Evolutionary conservation across 2,329 filamentous ascomycete genomes (phyloP), one percentile per base, ranked within the genome.

Genomic region (Trichoderma koningiopsis): DNA sequence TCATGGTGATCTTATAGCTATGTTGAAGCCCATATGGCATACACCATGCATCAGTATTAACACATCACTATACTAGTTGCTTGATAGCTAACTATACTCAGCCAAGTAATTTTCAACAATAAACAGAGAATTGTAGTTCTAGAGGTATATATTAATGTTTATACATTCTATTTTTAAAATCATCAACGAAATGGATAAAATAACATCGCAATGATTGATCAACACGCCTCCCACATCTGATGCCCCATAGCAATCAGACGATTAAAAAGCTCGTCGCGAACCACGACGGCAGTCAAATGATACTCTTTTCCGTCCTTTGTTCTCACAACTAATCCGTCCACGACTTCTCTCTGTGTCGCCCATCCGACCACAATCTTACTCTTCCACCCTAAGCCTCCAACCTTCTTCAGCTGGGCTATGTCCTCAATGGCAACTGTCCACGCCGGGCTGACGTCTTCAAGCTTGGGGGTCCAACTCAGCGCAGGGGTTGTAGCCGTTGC

Each of bases 331-430:
- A 96, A 73, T 0, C 92, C 92, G 80, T 96, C 93, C 0, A 90
- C 88, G 35, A 96, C 88, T 77, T 94, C 89, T 59, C 89, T 85
- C 0, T 88, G 87, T 74, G 93, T 85, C 0, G 91, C 89, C 92
- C 93, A 93, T 0, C 92, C 92, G 0, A 96, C 91, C 1, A 96
- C 85, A 61, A 96, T 81, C 81, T 93, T 95, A 1, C 89, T 89
- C 80, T 96, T 96, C 92, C 92, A 96, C 0, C 92, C 92, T 43
- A 94, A 83, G 0, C 93, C 93, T 5, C 93, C 92, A 1, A 94
- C 82, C 80, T 96, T 96, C 77, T 89, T 91, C 65, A 96, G 76
- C 77, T 94, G 92, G 1, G 71, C 81, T 57, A 96, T 90, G 19
- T 95, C 91, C 0, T 84, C 84, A 4, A 96, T 85, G 0, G 91